phyloP scores from a whole-genome alignment of 108 stramenopile genomes.

The Epipyxis sp. region DNA sequence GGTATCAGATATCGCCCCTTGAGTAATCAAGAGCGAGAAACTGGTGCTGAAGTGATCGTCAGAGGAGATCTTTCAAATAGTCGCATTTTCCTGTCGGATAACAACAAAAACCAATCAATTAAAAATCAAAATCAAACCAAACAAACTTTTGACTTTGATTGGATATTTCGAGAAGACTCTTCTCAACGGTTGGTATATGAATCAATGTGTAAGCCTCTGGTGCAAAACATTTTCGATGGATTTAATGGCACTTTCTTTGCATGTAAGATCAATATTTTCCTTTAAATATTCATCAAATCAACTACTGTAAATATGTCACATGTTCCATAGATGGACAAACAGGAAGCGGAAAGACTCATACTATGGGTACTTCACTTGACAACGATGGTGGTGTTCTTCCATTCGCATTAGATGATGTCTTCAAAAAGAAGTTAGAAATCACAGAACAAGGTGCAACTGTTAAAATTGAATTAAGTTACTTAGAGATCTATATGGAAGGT shows the following conservation, averaged over 20 bases:
- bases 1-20: slow-evolving; percentile 22
- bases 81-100: too few species aligned
- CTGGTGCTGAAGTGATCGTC: background rate
- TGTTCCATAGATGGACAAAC: slow-evolving; percentile 46
- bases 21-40: background rate
- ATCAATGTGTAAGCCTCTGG: slow-evolving; percentile 19
- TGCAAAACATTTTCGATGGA: slow-evolving; percentile 38
- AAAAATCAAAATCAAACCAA: background rate
- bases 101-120: too few species aligned
- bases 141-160: slow-evolving; percentile 17
- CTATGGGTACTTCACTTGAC: slow-evolving; percentile 39
- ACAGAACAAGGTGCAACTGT: background rate
- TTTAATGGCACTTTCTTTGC: slow-evolving; percentile 51
- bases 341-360: slow-evolving; percentile 49
- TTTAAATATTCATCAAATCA: background rate
- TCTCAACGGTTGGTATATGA: background rate
- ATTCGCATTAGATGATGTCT: slow-evolving; percentile 60
- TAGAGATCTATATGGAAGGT: slow-evolving; percentile 51
- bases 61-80: background rate
- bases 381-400: slow-evolving; percentile 54
- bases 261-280: slow-evolving; percentile 12
- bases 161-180: background rate
- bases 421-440: slow-evolving; percentile 10
- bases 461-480: slow-evolving; percentile 10
- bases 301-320: background rate